Base-by-base conservation (phyloP, 2,329 filamentous ascomycete genomes). In the Graphilbum sp. region DNA sequence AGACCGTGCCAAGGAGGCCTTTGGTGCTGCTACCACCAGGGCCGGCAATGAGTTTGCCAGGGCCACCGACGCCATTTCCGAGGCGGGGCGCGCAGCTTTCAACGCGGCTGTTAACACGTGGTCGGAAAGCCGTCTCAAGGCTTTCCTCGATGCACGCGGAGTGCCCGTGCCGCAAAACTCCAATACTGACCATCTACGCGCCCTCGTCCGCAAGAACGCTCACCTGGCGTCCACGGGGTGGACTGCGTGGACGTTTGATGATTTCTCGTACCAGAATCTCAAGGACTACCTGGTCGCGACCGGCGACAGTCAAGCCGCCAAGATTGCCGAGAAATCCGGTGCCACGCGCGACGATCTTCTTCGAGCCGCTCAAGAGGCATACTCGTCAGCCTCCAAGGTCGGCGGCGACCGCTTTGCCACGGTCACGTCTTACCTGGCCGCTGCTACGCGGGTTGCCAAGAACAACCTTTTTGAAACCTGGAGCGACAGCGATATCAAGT, bases 191-290 rank as follows among this genome's bases (percentile, higher is more conserved):
- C 73, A 86, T 52, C 73, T 88, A 18, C 62, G 82, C 30, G 78
- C 80, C 21, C 64, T 78, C 41, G 83, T 85, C n/a, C 73, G 82
- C 48, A 71, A 80, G 50, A 64, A 84, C 53, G 64, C 71, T 20
- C 75, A 86, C 60, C 79, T 80, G 58, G 79, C 76, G 34, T 66
- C 74, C 9, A 65, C 65, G 35, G 75, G 72, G 16, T 83, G 71
- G 62, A 78, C 63, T 42, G 72, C 77, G 3, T 87, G 82, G 80
- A 84, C 76, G 15, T 86, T 85, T 53, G 80, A 87, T 47, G 83
- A 84, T 44, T 75, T 79, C 57, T 80, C 73, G 30, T 65, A 68
- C 37, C 76, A 84, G 3, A 80, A 82, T 50, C 57, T 88, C 34
- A 77, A 75, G 63, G 53, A 60, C 2, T 75, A 74, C 42, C 60